These are phyloP conservation scores for Colletotrichum lini DNA, from an alignment of 2,329 filamentous ascomycete species.

Conservation along the genomic window DNA sequence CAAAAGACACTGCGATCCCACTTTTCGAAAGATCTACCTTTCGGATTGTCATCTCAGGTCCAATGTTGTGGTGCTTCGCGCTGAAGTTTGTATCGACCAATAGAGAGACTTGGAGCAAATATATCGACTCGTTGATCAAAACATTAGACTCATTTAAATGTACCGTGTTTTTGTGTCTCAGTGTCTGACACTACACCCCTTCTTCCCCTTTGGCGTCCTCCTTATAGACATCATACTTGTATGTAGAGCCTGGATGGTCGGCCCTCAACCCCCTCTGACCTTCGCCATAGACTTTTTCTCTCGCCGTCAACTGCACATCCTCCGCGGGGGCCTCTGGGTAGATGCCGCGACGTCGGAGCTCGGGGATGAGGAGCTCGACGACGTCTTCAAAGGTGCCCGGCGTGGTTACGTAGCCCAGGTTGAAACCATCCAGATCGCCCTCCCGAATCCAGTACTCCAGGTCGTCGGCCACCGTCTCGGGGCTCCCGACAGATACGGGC, in stretches of 20 bases:
- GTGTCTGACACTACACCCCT: neutral
- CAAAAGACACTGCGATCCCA: too few relatives aligned
- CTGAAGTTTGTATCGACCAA: too few relatives aligned
- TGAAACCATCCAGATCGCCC: conserved; percentile 59
- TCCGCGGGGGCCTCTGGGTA: conserved; percentile 49
- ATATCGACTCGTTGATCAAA: accelerated
- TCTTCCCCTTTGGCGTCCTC: conserved; percentile 56
- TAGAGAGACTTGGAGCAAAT: too few relatives aligned
- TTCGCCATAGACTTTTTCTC: conserved; percentile 74
- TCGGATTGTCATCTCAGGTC: too few relatives aligned
- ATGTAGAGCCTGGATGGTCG: conserved; percentile 72
- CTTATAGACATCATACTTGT: conserved; percentile 74
- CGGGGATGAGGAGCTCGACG: conserved; percentile 50
- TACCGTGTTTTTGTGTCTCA: neutral
- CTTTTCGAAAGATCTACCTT: too few relatives aligned
- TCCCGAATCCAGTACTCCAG: conserved; percentile 61
- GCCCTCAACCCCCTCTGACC: conserved; percentile 69
- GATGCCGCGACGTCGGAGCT: conserved; percentile 48
- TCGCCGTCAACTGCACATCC: conserved; percentile 61
- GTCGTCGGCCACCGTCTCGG: conserved; percentile 60
- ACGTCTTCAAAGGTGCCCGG: conserved; percentile 55
- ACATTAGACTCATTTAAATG: neutral
- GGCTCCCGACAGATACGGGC: conserved; percentile 54
- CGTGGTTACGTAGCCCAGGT: conserved; percentile 59
- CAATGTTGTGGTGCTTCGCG: too few relatives aligned